phyloP scores from a whole-genome alignment of 1,139 yeast species.

The Zygosaccharomyces sapae region DNA sequence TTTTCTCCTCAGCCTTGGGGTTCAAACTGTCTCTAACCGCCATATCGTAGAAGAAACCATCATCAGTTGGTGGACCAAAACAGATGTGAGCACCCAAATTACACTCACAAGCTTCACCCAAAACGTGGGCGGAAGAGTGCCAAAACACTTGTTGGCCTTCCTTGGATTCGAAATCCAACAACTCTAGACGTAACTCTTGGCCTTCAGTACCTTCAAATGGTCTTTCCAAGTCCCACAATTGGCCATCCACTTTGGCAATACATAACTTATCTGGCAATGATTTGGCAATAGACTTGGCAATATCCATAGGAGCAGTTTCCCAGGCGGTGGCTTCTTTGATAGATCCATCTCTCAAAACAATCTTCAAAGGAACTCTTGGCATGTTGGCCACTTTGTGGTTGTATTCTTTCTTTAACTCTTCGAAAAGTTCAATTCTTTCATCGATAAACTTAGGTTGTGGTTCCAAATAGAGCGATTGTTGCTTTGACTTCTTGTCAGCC shows the following conservation, averaged over 20 bases:
- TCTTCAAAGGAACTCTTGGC: constrained; percentile 59
- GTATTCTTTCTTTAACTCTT: constrained; percentile 70
- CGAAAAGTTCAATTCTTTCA: constrained; percentile 73
- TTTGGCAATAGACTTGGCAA: constrained; percentile 81
- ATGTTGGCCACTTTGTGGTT: constrained; percentile 66
- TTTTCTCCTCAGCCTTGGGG: constrained; percentile 58
- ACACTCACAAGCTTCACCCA: constrained; percentile 98
- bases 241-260: constrained; percentile 85
- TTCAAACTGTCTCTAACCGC: constrained; percentile 55
- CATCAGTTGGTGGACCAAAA: constrained; percentile 96
- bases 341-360: constrained; percentile 85
- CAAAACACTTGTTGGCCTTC: constrained; percentile 96
- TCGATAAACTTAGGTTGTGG: constrained; percentile 83
- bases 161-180: constrained; percentile 71
- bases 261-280: constrained; percentile 86
- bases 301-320: constrained; percentile 86
- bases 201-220: constrained; percentile 65
- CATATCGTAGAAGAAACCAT: constrained; percentile 97
- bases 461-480: constrained; percentile 49
- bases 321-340: constrained; percentile 73
- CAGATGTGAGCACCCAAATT: constrained; percentile 90
- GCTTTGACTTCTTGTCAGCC: constrained; percentile 27
- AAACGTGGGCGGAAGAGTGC: constrained; percentile 98
- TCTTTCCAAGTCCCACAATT: constrained; percentile 92
- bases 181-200: constrained; percentile 50